Base-by-base conservation (phyloP, 2,329 filamentous ascomycete genomes). In the Xylaria sp. region DNA sequence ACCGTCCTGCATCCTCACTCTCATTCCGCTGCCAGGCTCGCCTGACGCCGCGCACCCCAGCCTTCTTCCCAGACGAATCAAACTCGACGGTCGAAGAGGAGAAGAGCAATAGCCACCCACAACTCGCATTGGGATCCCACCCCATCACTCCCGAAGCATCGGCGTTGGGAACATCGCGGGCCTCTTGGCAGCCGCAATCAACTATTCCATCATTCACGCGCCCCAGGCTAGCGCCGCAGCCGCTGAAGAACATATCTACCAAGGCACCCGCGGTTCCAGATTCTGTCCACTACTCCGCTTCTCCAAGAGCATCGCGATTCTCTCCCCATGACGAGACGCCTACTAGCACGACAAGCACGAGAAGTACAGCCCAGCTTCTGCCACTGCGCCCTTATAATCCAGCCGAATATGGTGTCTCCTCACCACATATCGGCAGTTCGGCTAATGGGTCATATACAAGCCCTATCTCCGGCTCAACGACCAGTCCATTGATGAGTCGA, bases 21-120 rank as follows among this genome's bases (percentile, higher is more conserved):
- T 85, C 83, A 1, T 87, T 87, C 76, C 81, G 81, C 36, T 87
- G 85, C 76, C 83, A 85, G 65, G 81, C 84, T 0, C 81, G 81
- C 61, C 74, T 83, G 28, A 80, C 80, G 9, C 80, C 81, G 1
- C 75, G 78, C 18, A 81, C 80, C 0, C 80, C 82, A 0, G 73
- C 75, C 43, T 81, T 81, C 72, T 80, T 80, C 72, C 73, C 72
- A 5, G 71, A 68, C 48, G 48, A 68, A 15, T 66, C 70, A 6
- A 65, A 70, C 15, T 36, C 60, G 0, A 64, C 73, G 4, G 74
- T 76, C 4, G 76, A 77, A 32, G 77, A 78, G 15, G 78, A 79
- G 45, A 78, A 77, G 53, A 53, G 28, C 20, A 68, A 65, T 36
- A 53, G 41, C 1, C 58, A 64, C 4, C 68, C 70, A n/a, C 55